Percentiles rank a stretch among this genome's conserved stretches.
phyloP scores from a whole-genome alignment of 148 eudicot genomes.

The Rhododendron mucronatum region DNA sequence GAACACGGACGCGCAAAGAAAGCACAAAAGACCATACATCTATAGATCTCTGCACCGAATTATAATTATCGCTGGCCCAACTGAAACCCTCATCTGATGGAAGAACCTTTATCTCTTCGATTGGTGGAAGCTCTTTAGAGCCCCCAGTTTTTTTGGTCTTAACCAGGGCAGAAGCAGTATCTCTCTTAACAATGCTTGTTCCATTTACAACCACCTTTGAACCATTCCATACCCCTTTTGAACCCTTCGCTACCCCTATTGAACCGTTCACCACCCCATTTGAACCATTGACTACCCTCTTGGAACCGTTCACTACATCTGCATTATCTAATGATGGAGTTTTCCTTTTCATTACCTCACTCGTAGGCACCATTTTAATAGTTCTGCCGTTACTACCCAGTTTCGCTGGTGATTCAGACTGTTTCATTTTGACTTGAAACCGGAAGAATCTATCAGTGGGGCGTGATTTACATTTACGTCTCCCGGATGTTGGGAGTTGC shows the following conservation, averaged over 20 bases:
- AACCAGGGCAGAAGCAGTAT: conserved; percentile 35
- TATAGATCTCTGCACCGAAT: conserved; percentile 60
- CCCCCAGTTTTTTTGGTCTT: conserved; percentile 29
- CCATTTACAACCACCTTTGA: conserved; percentile 46
- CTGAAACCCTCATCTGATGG: conserved; percentile 92
- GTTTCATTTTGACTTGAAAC: conserved; percentile 44
- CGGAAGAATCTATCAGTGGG: conserved; percentile 16
- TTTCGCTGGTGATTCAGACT: conserved; percentile 47
- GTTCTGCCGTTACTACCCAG: conserved; percentile 51
- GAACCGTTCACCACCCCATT: conserved; percentile 39
- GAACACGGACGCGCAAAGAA: conserved; percentile 83
- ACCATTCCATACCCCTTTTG: conserved; percentile 38
- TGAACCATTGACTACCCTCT: conserved; percentile 53
- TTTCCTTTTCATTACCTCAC: conserved; percentile 53
- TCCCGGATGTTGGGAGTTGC: conserved; percentile 22
- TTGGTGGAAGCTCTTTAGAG: conserved; percentile 64
- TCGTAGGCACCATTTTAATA: conserved; percentile 62
- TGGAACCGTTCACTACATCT: conserved; percentile 47
- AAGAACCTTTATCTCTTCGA: conserved; percentile 71
- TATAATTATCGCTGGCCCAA: conserved; percentile 95
- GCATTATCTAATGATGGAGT: conserved; percentile 17
- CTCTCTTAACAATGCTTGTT: conserved; percentile 49
- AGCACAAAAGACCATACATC: conserved; percentile 97
- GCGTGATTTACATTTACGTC: conserved; percentile 13
- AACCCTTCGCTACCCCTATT: conserved; percentile 39